A percentile compares a stretch with the other conserved stretches of the same genome.
Conservation (phyloP, 2,329 filamentous ascomycete species). For the Sarocladium brachiariae region DNA sequence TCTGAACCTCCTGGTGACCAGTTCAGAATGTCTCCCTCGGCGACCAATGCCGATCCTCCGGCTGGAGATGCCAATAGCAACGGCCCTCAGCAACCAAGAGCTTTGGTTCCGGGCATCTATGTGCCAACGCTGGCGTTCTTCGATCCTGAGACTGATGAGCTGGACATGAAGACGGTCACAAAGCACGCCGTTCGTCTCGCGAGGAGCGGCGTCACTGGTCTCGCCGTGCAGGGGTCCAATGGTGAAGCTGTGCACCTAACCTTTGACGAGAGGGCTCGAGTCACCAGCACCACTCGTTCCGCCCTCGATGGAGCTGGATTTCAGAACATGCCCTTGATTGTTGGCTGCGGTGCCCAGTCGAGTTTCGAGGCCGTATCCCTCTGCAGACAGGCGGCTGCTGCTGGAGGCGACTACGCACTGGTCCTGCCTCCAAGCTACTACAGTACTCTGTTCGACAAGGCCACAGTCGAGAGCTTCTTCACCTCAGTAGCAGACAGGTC, state of each 20-base stretch:
- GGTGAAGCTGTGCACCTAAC: conserved; percentile 76
- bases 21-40: conserved; percentile 6
- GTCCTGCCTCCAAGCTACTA: conserved; percentile 75
- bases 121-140: conserved; percentile 73
- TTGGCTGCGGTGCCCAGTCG: conserved; percentile 68
- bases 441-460: conserved; percentile 53
- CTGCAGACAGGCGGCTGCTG: conserved; percentile 60
- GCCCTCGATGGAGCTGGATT: conserved; percentile 61
- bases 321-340: conserved; percentile 58
- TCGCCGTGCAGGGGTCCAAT: conserved; percentile 75
- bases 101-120: conserved; percentile 52
- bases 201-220: conserved; percentile 62
- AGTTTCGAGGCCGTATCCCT: conserved; percentile 65
- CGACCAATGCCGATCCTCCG: neutral
- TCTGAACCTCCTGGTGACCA: too few relatives aligned
- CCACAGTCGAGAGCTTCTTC: conserved; percentile 58
- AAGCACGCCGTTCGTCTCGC: conserved; percentile 63
- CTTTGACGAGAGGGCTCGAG: conserved; percentile 59
- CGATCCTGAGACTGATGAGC: conserved; percentile 54
- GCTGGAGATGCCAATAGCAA: neutral
- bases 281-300: conserved; percentile 63
- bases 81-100: conserved; percentile 15
- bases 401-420: conserved; percentile 69
- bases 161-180: conserved; percentile 53
- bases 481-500: conserved; percentile 54